Conservation (phyloP, 176 grass and related monocot genomes). For the Cenchrus fungigraminus region DNA sequence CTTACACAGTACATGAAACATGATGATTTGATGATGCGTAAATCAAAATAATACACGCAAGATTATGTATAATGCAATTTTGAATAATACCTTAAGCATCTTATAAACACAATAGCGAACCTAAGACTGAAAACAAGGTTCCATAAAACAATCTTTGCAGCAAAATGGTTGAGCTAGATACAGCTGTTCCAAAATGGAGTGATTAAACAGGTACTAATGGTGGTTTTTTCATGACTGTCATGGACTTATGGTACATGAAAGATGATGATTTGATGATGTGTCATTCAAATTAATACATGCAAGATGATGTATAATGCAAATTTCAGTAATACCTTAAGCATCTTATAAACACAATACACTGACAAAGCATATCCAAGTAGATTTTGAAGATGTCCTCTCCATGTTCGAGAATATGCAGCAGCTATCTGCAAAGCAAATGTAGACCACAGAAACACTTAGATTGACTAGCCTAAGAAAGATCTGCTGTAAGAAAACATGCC, state of each 20-base stretch:
- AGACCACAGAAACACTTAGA: neutral
- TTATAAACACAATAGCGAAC: conserved; percentile 90
- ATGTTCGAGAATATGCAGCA: conserved; percentile 89
- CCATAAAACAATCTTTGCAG: conserved; percentile 23
- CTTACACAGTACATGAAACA: conserved; percentile 5
- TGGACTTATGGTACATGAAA: conserved; percentile 4
- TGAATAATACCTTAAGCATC: conserved; percentile 85
- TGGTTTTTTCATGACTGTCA: neutral
- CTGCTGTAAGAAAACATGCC: neutral
- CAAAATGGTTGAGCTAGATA: neutral
- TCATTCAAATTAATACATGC: conserved; percentile 27
- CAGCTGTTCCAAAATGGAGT: neutral
- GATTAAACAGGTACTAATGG: neutral
- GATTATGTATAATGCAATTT: neutral
- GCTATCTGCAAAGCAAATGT: conserved; percentile 64
- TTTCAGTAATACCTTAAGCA: conserved; percentile 81
- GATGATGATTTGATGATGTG: neutral
- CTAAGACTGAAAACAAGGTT: conserved; percentile 22
- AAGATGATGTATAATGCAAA: conserved; percentile 9
- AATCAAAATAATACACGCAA: conserved; percentile 33
- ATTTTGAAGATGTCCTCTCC: conserved; percentile 99
- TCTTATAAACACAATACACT: conserved; percentile 98
- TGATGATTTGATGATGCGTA: neutral
- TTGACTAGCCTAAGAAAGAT: conserved; percentile 24
- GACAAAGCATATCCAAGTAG: conserved; percentile 97